Conservation (phyloP, 208 protist genomes). For the Trichomonas vaginalis region DNA sequence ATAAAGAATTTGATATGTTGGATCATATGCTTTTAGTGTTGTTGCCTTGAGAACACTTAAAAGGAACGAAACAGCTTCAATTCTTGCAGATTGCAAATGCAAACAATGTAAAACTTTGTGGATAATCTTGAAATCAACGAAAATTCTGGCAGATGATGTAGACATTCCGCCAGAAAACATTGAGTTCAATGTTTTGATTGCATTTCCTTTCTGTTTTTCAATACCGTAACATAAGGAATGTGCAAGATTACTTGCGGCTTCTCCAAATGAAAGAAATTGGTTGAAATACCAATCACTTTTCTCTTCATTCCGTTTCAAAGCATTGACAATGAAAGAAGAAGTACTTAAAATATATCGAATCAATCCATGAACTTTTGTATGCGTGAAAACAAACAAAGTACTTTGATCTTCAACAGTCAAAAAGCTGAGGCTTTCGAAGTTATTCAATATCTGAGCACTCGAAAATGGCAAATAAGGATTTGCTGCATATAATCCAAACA, state of each 20-base stretch:
- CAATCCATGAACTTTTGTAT: neutral
- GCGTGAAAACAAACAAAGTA: neutral
- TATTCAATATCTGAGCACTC: neutral
- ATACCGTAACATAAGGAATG: neutral
- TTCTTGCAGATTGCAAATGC: neutral
- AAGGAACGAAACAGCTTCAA: neutral
- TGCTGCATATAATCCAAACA: neutral
- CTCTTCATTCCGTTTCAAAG: neutral
- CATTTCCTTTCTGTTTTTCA: neutral
- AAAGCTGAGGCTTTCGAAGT: too few species aligned
- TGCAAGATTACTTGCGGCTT: neutral
- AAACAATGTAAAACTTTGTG: neutral
- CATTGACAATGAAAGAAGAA: neutral
- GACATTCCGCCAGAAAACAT: neutral
- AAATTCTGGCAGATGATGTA: neutral
- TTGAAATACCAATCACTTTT: neutral
- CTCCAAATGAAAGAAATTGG: neutral
- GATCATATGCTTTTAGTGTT: neutral
- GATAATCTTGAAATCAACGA: neutral
- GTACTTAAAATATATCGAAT: neutral
- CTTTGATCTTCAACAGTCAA: neutral
- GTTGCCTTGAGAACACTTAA: neutral
- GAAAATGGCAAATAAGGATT: neutral
- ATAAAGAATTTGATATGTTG: neutral
- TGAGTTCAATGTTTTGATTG: neutral